These are phyloP conservation scores for Candida andamanensis DNA, from an alignment of 805 yeast genomes.

Conservation along the genomic window DNA sequence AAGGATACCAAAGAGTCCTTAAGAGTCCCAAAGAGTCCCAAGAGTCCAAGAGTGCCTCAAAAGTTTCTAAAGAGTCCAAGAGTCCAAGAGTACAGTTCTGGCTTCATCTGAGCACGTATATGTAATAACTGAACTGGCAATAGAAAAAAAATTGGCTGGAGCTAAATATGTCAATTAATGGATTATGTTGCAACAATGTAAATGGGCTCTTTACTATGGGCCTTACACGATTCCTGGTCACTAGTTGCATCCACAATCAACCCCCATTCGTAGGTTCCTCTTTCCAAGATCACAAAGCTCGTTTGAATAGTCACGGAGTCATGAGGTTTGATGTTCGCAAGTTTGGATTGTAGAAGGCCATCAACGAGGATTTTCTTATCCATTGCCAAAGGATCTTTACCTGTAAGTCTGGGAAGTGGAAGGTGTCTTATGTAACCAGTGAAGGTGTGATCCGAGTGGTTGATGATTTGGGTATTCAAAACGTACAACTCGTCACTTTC, in stretches of 20 bases:
- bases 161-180: neutral
- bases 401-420: slow-evolving; percentile 31
- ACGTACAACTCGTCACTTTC: slow-evolving; percentile 47
- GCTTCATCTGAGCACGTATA: too few species aligned
- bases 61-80: too few species aligned
- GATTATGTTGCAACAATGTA: slow-evolving; percentile 17
- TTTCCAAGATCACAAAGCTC: slow-evolving; percentile 62
- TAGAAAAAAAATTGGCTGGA: too few species aligned
- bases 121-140: too few species aligned
- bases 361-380: slow-evolving; percentile 63
- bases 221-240: slow-evolving; percentile 13
- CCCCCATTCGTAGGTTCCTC: slow-evolving; percentile 83
- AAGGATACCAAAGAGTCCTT: too few species aligned
- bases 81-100: too few species aligned
- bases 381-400: slow-evolving; percentile 15
- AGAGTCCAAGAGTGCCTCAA: too few species aligned
- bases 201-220: slow-evolving; percentile 28
- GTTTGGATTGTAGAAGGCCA: slow-evolving; percentile 62
- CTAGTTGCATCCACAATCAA: slow-evolving; percentile 22
- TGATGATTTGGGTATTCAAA: slow-evolving; percentile 45
- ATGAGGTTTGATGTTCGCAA: slow-evolving; percentile 42
- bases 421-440: slow-evolving; percentile 59
- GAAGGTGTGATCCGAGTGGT: slow-evolving; percentile 38
- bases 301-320: slow-evolving; percentile 38
- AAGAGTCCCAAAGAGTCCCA: too few species aligned